Conservation (phyloP, 768 basidiomycete genomes). For the Suillus ampliporus region DNA sequence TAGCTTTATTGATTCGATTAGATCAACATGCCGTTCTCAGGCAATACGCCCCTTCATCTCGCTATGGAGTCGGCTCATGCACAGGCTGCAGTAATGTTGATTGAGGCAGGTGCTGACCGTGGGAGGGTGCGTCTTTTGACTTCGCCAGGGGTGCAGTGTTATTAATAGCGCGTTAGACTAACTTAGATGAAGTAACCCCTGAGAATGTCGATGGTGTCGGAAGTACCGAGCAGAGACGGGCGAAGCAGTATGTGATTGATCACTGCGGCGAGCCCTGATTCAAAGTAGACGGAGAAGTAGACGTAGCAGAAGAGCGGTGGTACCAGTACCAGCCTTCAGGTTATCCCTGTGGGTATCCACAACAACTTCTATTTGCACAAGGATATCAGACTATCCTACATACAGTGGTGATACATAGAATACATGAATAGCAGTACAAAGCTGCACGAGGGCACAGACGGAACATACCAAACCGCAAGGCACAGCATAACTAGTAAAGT, state of each 20-base stretch:
- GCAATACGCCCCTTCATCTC: constrained; percentile 95
- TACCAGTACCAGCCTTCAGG: constrained; percentile 9
- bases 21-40: constrained; percentile 44
- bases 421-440: not conserved
- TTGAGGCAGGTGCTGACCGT: constrained; percentile 95
- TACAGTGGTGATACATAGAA: not conserved
- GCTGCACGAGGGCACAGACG: not conserved
- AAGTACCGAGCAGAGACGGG: constrained; percentile 85
- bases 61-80: constrained; percentile 98
- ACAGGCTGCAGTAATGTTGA: constrained; percentile 86
- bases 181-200: constrained; percentile 84
- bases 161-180: constrained; percentile 54
- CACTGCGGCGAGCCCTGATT: constrained; percentile 61
- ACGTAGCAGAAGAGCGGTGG: constrained; percentile 35
- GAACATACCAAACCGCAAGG: not conserved
- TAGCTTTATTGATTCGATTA: not conserved
- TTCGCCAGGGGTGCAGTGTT: not conserved
- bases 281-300: constrained; percentile 41
- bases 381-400: not conserved
- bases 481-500: not conserved
- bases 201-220: constrained; percentile 92
- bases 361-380: not conserved
- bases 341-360: not conserved
- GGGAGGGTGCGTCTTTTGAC: constrained; percentile 63
- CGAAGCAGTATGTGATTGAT: constrained; percentile 75